phyloP scores from a whole-genome alignment of 345 rosid genomes.

The Dipteronia sinensis region DNA sequence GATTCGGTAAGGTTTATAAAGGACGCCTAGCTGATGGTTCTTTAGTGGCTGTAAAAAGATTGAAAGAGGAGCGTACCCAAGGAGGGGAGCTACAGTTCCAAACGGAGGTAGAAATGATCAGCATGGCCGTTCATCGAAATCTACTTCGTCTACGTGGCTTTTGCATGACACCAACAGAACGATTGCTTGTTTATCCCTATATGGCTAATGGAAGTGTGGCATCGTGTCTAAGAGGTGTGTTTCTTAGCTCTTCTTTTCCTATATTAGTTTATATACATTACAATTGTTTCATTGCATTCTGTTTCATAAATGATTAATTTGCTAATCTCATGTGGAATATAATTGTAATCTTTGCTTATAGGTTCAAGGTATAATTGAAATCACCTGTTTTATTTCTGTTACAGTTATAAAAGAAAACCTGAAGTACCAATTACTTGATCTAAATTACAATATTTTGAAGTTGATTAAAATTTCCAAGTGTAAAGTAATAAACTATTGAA shows the following conservation, averaged over 20 bases:
- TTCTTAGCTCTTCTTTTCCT: slow-evolving; percentile 5
- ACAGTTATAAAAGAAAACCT: neutral
- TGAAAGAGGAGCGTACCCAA: slow-evolving; percentile 84
- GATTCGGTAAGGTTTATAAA: slow-evolving; percentile 90
- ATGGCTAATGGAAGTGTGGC: slow-evolving; percentile 96
- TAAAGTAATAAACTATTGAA: neutral
- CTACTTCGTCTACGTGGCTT: slow-evolving; percentile 85
- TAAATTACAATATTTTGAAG: neutral
- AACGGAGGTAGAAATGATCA: slow-evolving; percentile 91
- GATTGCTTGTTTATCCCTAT: slow-evolving; percentile 85
- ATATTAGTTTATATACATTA: neutral
- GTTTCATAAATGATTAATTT: neutral
- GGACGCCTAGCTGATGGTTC: slow-evolving; percentile 80
- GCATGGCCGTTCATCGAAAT: slow-evolving; percentile 94
- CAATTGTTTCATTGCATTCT: neutral
- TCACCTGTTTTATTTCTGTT: neutral
- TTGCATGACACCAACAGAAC: slow-evolving; percentile 95
- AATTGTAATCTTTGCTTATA: slow-evolving; percentile 2
- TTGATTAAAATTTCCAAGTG: neutral
- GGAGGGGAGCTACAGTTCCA: slow-evolving; percentile 93
- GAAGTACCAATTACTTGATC: neutral
- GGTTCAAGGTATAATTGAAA: neutral
- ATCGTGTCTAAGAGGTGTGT: slow-evolving; percentile 86
- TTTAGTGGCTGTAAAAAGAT: slow-evolving; percentile 83
- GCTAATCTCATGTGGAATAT: neutral